These are phyloP conservation scores for Dissoconium aciculare DNA, from an alignment of 2,329 filamentous ascomycete genomes.

Conservation along the genomic window DNA sequence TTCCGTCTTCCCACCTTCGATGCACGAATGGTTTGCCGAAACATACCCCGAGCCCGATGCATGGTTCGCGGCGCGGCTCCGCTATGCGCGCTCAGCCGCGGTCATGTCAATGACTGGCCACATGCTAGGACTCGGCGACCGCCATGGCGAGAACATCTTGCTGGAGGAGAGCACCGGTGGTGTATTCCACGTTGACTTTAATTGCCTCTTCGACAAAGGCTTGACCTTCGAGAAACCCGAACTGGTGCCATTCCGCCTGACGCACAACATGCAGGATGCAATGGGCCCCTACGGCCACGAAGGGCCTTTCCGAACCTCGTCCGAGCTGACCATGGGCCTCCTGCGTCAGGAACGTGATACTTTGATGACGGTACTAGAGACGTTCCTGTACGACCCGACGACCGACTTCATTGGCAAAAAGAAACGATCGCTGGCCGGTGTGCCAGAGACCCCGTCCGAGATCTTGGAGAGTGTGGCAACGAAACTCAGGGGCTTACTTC, in stretches of 20 bases:
- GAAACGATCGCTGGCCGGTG: constrained; percentile 38
- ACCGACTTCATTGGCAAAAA: constrained; percentile 70
- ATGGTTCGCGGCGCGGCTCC: constrained; percentile 79
- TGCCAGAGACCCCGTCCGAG: constrained; percentile 56
- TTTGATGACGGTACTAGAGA: constrained; percentile 91
- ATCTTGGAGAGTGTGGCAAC: constrained; percentile 79
- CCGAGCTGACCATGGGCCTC: constrained; percentile 72
- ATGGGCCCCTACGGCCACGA: constrained; percentile 94
- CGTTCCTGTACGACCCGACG: constrained; percentile 93
- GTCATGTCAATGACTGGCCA: constrained; percentile 99
- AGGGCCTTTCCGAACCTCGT: constrained; percentile 76
- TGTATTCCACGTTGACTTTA: constrained; percentile 96
- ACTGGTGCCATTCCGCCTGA: constrained; percentile 85
- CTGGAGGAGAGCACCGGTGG: constrained; percentile 89
- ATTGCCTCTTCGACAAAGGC: constrained; percentile 97
- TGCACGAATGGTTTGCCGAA: constrained; percentile 90
- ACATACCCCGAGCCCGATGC: constrained; percentile 83
- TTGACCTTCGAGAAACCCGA: constrained; percentile 91
- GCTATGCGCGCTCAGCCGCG: constrained; percentile 84
- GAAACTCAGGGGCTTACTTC: constrained; percentile 72
- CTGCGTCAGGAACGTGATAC: constrained; percentile 88
- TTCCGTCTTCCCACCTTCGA: constrained; percentile 59
- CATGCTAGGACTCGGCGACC: constrained; percentile 80
- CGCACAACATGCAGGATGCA: constrained; percentile 95
- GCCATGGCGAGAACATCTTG: constrained; percentile 93